A percentile compares a stretch with the other conserved stretches of the same genome.
phyloP scores from a whole-genome alignment of 1,284 basidiomycete species.

The Cutaneotrichosporon mucoides region DNA sequence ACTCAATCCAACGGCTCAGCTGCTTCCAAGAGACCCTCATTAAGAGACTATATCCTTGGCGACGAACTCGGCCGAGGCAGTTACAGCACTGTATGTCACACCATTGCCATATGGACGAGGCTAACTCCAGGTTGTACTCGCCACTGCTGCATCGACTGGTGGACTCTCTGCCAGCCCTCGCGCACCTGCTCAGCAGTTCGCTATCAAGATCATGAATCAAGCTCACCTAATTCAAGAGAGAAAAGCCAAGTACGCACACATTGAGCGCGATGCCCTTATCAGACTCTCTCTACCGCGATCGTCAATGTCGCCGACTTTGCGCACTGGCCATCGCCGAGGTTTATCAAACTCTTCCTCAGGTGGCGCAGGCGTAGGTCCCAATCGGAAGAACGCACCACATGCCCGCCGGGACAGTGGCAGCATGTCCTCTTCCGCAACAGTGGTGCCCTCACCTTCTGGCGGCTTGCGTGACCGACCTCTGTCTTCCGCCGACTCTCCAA shows the following conservation, averaged over 20 bases:
- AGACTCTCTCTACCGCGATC: constrained; percentile 44
- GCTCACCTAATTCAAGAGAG: constrained; percentile 51
- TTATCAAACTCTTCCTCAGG: constrained; percentile 33
- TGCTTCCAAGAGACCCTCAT: constrained; percentile 23
- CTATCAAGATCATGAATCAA: constrained; percentile 55
- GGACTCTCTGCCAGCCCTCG: constrained; percentile 1
- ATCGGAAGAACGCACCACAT: neutral
- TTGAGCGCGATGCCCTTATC: constrained; percentile 54
- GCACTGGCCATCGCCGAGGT: constrained; percentile 13
- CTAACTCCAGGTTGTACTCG: constrained; percentile 6
- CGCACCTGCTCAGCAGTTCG: constrained; percentile 36
- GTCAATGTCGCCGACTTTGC: neutral
- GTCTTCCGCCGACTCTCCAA: neutral
- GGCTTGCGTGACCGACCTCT: constrained; percentile 3
- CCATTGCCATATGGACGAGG: neutral
- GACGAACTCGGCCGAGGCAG: constrained; percentile 49
- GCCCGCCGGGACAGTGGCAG: constrained; percentile 4
- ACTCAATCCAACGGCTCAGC: constrained; percentile 20
- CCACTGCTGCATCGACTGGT: neutral
- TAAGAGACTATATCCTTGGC: constrained; percentile 44
- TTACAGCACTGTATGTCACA: constrained; percentile 43
- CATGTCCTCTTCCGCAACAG: neutral
- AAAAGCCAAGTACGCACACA: constrained; percentile 55
- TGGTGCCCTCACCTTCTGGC: neutral
- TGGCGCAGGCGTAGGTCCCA: constrained; percentile 7